These are phyloP conservation scores for Tolypocladium nubicola DNA, from an alignment of 2,329 filamentous ascomycete species.

Conservation along the genomic window DNA sequence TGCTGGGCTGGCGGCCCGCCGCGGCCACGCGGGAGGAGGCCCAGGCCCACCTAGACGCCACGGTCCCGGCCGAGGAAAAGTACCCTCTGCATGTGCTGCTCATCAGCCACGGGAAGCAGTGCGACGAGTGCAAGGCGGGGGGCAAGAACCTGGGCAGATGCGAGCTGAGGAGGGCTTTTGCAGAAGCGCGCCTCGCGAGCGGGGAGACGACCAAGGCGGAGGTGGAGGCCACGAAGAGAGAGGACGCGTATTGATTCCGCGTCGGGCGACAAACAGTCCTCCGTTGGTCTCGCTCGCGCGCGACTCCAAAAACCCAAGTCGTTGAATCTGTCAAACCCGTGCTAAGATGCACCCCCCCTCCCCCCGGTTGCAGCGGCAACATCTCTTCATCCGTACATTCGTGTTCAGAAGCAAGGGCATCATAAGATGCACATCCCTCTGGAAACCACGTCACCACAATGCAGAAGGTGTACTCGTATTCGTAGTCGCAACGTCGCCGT, in stretches of 20 bases:
- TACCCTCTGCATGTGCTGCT: conserved; percentile 39
- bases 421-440: background rate
- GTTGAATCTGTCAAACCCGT: background rate
- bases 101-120: conserved; percentile 34
- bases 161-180: conserved; percentile 28
- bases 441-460: background rate
- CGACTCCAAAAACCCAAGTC: background rate
- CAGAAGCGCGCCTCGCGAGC: conserved; percentile 12
- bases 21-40: conserved; percentile 31
- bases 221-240: conserved; percentile 2
- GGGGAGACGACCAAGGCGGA: conserved; percentile 7
- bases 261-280: background rate
- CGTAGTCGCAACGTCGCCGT: too few species aligned
- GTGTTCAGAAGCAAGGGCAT: background rate
- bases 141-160: conserved; percentile 28
- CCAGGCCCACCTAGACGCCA: conserved; percentile 37
- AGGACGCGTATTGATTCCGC: background rate
- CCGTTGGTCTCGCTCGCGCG: background rate
- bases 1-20: conserved; percentile 37
- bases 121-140: conserved; percentile 33
- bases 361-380: background rate
- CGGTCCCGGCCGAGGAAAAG: conserved; percentile 36
- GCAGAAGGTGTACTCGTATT: background rate
- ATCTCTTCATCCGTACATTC: background rate
- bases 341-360: too few species aligned